A percentile compares a stretch with the other conserved stretches of the same genome.
phyloP scores from a whole-genome alignment of 2,329 filamentous ascomycete species.

The Reticulascus tulasneorum region DNA sequence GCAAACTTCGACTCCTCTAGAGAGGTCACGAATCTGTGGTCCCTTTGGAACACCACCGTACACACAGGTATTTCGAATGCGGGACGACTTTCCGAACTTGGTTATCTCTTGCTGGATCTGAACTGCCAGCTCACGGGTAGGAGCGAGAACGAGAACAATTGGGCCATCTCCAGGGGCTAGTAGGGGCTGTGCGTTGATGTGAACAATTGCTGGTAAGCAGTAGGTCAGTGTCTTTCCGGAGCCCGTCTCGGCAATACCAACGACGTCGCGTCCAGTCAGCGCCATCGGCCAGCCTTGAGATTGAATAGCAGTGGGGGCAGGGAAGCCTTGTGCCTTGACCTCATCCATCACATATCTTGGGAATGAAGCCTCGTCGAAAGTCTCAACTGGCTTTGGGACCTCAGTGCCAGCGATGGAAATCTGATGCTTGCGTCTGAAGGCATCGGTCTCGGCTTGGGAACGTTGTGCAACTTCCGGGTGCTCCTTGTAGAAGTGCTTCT shows the following conservation, averaged over 20 bases:
- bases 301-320: conserved; percentile 90
- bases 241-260: conserved; percentile 98
- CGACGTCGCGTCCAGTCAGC: conserved; percentile 93
- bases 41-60: conserved; percentile 99
- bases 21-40: conserved; percentile 90
- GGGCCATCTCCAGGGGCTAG: conserved; percentile 92
- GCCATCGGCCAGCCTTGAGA: conserved; percentile 99
- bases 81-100: conserved; percentile 96
- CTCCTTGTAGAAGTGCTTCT: conserved; percentile 99
- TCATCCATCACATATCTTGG: conserved; percentile 96
- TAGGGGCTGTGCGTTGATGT: conserved; percentile 98
- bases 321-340: conserved; percentile 96
- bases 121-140: conserved; percentile 94
- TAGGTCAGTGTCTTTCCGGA: conserved; percentile 99
- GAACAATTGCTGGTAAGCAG: conserved; percentile 95
- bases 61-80: conserved; percentile 97
- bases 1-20: conserved; percentile 94
- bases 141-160: conserved; percentile 92
- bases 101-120: conserved; percentile 98
- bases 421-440: conserved; percentile 79
- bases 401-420: conserved; percentile 78
- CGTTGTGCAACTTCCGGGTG: conserved; percentile 73
- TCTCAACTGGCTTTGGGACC: conserved; percentile 91
- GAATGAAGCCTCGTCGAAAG: conserved; percentile 96
- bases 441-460: conserved; percentile 74